Percentiles rank a stretch among this genome's conserved stretches.
These are phyloP conservation scores for Aphanoascus verrucosus DNA, from an alignment of 2,329 filamentous ascomycete species.

Conservation along the genomic window DNA sequence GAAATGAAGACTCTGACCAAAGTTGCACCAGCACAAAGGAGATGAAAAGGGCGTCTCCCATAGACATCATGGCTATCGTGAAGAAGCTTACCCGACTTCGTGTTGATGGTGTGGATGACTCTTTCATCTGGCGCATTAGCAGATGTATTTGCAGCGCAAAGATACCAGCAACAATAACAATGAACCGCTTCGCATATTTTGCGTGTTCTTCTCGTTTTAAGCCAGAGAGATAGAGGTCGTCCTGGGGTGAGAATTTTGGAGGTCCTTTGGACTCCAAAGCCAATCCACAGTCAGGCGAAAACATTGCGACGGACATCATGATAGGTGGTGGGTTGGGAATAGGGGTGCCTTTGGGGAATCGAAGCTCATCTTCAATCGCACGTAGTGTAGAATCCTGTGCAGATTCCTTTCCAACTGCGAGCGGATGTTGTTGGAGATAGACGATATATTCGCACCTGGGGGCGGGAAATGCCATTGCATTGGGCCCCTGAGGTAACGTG, in stretches of 20 bases:
- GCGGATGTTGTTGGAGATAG: constrained; percentile 58
- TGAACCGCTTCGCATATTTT: constrained; percentile 42
- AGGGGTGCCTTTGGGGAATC: constrained; percentile 48
- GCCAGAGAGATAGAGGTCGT: constrained; percentile 44
- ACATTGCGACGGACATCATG: constrained; percentile 50
- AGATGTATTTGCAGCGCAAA: constrained; percentile 46
- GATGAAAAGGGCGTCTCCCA: constrained; percentile 51
- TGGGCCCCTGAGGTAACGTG: constrained; percentile 51
- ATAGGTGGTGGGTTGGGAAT: constrained; percentile 43
- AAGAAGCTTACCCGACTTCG: constrained; percentile 55
- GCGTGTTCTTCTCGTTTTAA: constrained; percentile 48
- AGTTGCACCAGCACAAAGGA: constrained; percentile 47
- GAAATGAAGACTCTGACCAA: constrained; percentile 45
- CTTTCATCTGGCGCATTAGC: constrained; percentile 52
- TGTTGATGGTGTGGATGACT: constrained; percentile 54
- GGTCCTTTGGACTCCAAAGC: constrained; percentile 51
- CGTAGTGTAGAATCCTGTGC: constrained; percentile 33
- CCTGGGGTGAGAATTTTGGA: constrained; percentile 43
- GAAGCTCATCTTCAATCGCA: constrained; percentile 49
- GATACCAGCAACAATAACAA: constrained; percentile 43
- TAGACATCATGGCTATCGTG: constrained; percentile 50
- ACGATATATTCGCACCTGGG: constrained; percentile 84
- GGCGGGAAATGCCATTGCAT: constrained; percentile 39
- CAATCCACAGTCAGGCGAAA: constrained; percentile 58
- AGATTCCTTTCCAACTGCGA: constrained; percentile 23